Base-by-base conservation (phyloP, 257 asterid genomes). In the Solanum piurae region DNA sequence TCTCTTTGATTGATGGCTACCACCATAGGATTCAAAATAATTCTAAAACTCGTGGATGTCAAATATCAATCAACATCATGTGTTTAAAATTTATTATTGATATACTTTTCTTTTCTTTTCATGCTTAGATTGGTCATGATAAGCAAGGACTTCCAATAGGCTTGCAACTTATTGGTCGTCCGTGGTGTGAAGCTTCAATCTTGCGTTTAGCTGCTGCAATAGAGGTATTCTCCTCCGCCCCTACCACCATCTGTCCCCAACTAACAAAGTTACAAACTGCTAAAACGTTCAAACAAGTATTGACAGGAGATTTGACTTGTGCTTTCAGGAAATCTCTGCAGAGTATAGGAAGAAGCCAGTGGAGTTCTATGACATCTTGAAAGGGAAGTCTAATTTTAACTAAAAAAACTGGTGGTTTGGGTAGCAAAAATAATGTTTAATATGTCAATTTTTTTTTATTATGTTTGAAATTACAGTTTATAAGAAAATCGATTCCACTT, bases 121-220 rank as follows among this genome's bases (percentile, higher is more conserved):
- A 62, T 52, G 83, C 31, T 71, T 88, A 97, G 99, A 93, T 97
- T 79, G 99, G 99, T 79, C 96, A 95, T 77, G 99, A 97, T 86
- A 96, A 94, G 90, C 94, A 96, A 89, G 99, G 99, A 86, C 98
- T 97, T 37, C 99, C 99, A 7, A 95, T 97, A 27, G 99, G 99
- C 76, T 87, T 97, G 85, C 99, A 97, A 88, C 89, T 97, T 89
- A 93, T 97, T 18, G 99, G 99, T n/a, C 98, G 98, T 37, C 99
- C 99, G 38, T 97, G 99, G 99, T 88, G 95, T 86, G 99, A 96
- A 90, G 98, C 99, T 88, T 92, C 99, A 38, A 76, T 96, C 80
- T 90, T 96, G 89, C 99, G 95, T 86, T 91, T 97, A 90, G 98
- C 98, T 83, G 93, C 97, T 90, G 95, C 98, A 7, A 38, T 97